phyloP scores from a whole-genome alignment of 2,329 filamentous ascomycete genomes.

The Cercospora sesami region DNA sequence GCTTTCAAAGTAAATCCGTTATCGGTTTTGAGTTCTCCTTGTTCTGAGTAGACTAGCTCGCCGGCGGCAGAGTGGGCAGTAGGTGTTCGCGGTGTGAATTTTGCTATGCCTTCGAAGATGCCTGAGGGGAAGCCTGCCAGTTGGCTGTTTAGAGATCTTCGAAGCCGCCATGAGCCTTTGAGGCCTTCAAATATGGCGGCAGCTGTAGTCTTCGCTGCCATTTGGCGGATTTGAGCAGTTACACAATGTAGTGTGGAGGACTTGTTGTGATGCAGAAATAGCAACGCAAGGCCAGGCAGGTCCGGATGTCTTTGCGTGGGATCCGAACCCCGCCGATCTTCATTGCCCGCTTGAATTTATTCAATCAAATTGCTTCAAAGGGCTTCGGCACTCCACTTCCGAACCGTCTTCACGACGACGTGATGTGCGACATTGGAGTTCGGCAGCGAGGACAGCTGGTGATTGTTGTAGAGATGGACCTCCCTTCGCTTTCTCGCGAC shows the following conservation, averaged over 20 bases:
- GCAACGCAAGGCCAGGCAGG: not conserved
- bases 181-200: constrained; percentile 38
- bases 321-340: not conserved
- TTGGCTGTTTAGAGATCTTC: constrained; percentile 36
- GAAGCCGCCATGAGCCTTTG: constrained; percentile 39
- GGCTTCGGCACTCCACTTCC: constrained; percentile 5
- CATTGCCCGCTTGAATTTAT: not conserved
- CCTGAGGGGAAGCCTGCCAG: constrained; percentile 40
- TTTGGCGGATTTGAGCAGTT: not conserved
- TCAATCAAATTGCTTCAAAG: not conserved
- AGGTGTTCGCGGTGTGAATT: constrained; percentile 36
- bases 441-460: not conserved
- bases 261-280: not conserved
- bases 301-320: not conserved
- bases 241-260: not conserved
- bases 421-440: not conserved
- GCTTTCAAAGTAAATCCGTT: constrained; percentile 55
- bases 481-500: too few species aligned
- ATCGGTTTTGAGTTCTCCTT: constrained; percentile 41
- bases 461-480: not conserved
- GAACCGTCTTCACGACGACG: constrained; percentile 5
- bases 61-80: constrained; percentile 33
- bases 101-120: constrained; percentile 40
- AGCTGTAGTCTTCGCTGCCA: constrained; percentile 10
- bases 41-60: constrained; percentile 40